Evolutionary conservation across 2,329 filamentous ascomycete genomes (phyloP).

Genomic region (Colletotrichum brevisporum): DNA sequence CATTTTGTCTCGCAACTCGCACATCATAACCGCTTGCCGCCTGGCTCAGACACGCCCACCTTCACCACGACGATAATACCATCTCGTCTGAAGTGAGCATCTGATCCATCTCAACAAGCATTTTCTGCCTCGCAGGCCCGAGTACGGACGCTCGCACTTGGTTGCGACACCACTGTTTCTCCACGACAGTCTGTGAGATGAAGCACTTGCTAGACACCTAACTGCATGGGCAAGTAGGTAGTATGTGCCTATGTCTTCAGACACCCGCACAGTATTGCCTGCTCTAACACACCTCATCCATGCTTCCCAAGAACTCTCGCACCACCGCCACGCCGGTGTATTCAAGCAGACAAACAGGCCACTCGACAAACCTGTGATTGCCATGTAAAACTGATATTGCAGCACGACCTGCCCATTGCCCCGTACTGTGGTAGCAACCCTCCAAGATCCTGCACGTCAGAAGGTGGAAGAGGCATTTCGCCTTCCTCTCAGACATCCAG

Average conservation of each 20-base stretch:
- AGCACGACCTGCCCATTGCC: too few species aligned
- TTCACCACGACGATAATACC: neutral
- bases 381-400: too few species aligned
- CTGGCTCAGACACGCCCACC: neutral
- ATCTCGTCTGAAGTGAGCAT: slow-evolving; percentile 7
- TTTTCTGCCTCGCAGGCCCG: neutral
- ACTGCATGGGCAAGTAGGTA: too few species aligned
- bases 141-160: neutral
- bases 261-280: neutral
- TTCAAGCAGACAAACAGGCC: too few species aligned
- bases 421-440: too few species aligned
- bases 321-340: neutral
- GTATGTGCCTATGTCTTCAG: neutral
- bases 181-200: neutral
- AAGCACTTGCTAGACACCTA: neutral
- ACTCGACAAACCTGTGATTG: too few species aligned
- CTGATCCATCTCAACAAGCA: slow-evolving; percentile 4
- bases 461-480: neutral
- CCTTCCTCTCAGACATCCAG: neutral
- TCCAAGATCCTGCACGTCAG: neutral
- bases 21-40: neutral
- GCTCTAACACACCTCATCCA: neutral
- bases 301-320: neutral
- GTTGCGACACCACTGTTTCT: neutral
- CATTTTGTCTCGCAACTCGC: neutral